Base-by-base conservation (phyloP, 2,329 filamentous ascomycete species). In the Talaromyces pinophilus region DNA sequence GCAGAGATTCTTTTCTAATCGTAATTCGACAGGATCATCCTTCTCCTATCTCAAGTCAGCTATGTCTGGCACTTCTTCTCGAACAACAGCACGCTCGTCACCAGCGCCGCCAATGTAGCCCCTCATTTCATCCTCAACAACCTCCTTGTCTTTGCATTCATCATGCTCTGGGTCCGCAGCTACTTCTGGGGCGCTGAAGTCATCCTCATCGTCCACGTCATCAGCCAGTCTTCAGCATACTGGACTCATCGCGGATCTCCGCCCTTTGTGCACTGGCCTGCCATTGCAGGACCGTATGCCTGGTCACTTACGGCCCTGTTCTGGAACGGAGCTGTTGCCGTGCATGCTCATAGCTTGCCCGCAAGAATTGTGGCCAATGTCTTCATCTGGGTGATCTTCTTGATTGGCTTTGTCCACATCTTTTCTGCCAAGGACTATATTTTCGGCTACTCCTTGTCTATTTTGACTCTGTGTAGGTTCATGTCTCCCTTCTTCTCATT, bases 221-320 rank as follows among this genome's bases (percentile, higher is more conserved):
- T 92, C 82, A 96, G 96, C 78, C 85, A 96, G 63, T 85, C 85
- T 8, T 84, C 86, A 42, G 85, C 93, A 38, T 96, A 96, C 82
- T 93, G 94, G 86, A 88, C 90, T 69, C 90, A 96, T 81, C 85
- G 85, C 22, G 86, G 85, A 0, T 89, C 90, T 64, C 87, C 91
- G 3, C 85, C 88, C 67, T 87, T 91, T 73, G 91, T 96, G 71
- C 92, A 96, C 78, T 81, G 88, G 11, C 87, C 92, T 5, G 88
- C 88, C 54, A 87, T 93, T 25, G 89, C 90, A 17, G 91, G 88
- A 0, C 93, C 93, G 5, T 83, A 96, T 71, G 91, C 90, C 1
- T 97, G 92, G 91, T 93, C 90, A 15, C 91, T 95, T 74, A 88
- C 94, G 15, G 90, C 91, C 35, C 84, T 97, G 63, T 94, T 93